Evolutionary conservation across 257 asterid genomes (phyloP), one percentile per base, ranked within the genome.

Genomic region (Ilex asprella): DNA sequence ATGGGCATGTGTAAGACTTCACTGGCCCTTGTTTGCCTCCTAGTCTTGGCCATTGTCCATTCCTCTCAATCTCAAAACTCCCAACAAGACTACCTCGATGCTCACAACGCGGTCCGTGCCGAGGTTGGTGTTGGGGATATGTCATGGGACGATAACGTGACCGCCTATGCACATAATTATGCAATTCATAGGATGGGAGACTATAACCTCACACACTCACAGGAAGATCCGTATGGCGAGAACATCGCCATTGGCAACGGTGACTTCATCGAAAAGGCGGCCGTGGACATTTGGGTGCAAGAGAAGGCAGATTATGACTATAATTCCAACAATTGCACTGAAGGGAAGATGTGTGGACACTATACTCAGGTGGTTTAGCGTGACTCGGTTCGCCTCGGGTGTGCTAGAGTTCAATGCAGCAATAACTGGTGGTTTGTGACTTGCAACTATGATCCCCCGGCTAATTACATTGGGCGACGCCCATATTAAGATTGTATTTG

Each of bases 361-460:
- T 86, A 81, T 57, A 81, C 85, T 2, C 95, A 86, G 46, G 85
- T 83, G 0, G 91, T 86, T 2, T 83, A 86, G 91, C 63, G 70
- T 2, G 52, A 64, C 0, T 60, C 95, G 2, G 65, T 53, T 0
- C 72, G 56, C 0, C 3, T 86, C 0, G 91, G 91, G 0, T 83
- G 88, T 21, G 85, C 79, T 1, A 63, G 81, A 69, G 64, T 64
- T n/a, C 67, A 46, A 56, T 84, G 95, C 65, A 12, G 30, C 3
- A 76, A 75, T 7, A 70, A 75, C 0, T 64, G 75, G 79, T 14
- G 60, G 53, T 83, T 75, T 56, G 75, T 84, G 1, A 71, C 71
- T 0, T 84, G 89, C 58, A 79, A 57, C 67, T 79, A 76, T 62
- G 71, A 61, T 68, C 77, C 69, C 11, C 78, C 76, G 0, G 70